A percentile compares a stretch with the other conserved stretches of the same genome.
These are phyloP conservation scores for Heritiera littoralis DNA, from an alignment of 345 rosid genomes.

Conservation along the genomic window DNA sequence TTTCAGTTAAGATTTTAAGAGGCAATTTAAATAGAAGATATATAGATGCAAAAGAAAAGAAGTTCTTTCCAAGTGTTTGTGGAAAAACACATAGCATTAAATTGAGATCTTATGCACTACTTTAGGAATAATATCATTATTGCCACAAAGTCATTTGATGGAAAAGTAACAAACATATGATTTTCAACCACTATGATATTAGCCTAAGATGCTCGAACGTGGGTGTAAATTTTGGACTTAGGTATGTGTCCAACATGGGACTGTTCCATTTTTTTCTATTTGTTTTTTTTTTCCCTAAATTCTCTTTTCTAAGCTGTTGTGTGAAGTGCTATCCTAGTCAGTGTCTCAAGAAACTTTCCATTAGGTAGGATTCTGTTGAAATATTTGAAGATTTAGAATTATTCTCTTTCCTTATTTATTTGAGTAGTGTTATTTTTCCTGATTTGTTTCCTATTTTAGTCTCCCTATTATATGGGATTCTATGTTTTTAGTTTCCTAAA, in stretches of 20 bases:
- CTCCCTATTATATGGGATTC: no score
- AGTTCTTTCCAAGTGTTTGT: neutral
- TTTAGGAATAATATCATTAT: neutral
- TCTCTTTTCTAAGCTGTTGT: neutral
- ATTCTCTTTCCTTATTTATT: no score
- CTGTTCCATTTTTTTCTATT: neutral
- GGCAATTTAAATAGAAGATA: slow-evolving; percentile 1
- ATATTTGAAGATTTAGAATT: no score
- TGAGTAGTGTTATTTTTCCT: no score
- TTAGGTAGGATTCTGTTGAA: no score
- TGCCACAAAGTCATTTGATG: neutral
- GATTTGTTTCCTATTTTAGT: no score
- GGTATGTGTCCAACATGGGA: neutral
- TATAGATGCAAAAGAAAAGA: neutral
- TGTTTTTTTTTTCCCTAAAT: neutral
- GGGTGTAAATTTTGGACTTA: neutral
- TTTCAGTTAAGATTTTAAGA: neutral
- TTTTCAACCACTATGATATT: neutral
- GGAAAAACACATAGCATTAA: neutral
- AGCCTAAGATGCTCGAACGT: neutral
- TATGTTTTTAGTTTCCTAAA: no score
- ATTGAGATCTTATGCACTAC: neutral
- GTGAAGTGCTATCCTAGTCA: neutral
- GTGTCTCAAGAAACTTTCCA: no score
- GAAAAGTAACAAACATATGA: neutral